A percentile compares a stretch with the other conserved stretches of the same genome.
Evolutionary conservation across 371 early-diverging fungal genomes (phyloP).

Genomic region (Saksenaea oblongispora): DNA sequence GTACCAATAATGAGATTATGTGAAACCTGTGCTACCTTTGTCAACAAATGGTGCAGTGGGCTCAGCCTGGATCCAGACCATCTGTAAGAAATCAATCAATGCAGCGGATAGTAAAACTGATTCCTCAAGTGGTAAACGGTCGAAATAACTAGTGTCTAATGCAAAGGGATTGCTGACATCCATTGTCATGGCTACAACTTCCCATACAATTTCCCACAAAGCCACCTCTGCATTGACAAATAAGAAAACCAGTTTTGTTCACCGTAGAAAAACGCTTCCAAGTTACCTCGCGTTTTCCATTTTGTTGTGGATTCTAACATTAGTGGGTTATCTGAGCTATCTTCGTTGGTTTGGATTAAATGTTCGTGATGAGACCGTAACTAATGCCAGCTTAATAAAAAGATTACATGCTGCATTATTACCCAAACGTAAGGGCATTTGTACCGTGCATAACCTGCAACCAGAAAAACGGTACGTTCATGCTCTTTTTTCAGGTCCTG

Average conservation of each 20-base stretch:
- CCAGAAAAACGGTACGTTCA: slow-evolving; percentile 59
- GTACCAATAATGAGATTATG: neutral
- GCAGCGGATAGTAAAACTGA: slow-evolving; percentile 66
- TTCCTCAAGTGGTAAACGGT: slow-evolving; percentile 62
- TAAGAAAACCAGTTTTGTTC: neutral
- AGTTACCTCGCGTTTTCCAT: slow-evolving; percentile 49
- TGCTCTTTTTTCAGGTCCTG: slow-evolving; percentile 54
- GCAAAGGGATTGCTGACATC: slow-evolving; percentile 72
- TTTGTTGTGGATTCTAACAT: slow-evolving; percentile 56
- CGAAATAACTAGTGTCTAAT: slow-evolving; percentile 62
- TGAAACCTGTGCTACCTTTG: slow-evolving; percentile 39
- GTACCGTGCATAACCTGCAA: slow-evolving; percentile 80
- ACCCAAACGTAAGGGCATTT: slow-evolving; percentile 85
- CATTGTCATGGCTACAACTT: slow-evolving; percentile 62
- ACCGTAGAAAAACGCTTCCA: neutral
- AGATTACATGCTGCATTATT: slow-evolving; percentile 6
- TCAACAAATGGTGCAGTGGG: slow-evolving; percentile 42
- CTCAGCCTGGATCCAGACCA: slow-evolving; percentile 55
- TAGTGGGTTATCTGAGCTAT: slow-evolving; percentile 61
- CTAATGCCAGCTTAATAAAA: slow-evolving; percentile 20
- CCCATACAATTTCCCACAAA: slow-evolving; percentile 79
- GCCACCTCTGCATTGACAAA: slow-evolving; percentile 51
- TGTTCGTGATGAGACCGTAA: slow-evolving; percentile 63
- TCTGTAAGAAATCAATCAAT: slow-evolving; percentile 66
- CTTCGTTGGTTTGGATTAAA: slow-evolving; percentile 46